Base-by-base conservation (phyloP, 2,329 filamentous ascomycete genomes). In the Alternaria gansuensis region DNA sequence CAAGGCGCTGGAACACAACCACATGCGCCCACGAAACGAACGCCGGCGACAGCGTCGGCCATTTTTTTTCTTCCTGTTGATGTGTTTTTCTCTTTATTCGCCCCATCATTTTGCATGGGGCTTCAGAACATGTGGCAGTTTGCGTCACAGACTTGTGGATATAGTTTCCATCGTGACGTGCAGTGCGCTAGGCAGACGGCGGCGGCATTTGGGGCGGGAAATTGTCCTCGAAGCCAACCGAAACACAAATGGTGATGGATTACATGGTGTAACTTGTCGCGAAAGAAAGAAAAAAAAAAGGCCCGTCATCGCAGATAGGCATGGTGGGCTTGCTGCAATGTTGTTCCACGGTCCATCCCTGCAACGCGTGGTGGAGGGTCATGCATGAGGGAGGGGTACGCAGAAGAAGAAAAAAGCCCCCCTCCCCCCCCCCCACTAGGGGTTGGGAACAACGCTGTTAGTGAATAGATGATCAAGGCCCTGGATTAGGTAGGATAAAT, bases 1-100 rank as follows among this genome's bases (percentile, higher is more conserved):
- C 44, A 48, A 33, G 31, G 52, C 57, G 57, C 57, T 46, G 57
- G 23, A 34, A 31, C 44, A 51, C 17, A 41, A 56, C 21, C 37
- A n/a, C 33, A 40, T 40, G 34, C 40, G 24, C 9, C 39, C 54
- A 36, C 51, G 54, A 54, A 56, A 54, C 50, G 17, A 44, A 41
- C 26, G 23, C 43, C 36, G 28, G 17, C 17, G 29, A 31, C n/a
- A 31, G 31, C 43, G 29, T 29, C 29, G 46, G 24, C 33, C 33
- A 39, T 37, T 29, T 33, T 29, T 33, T 49, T 24, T 34, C 28
- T 23, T 36, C 52, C 21, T 48, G 33, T 29, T 28, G n/a, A 24
- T 48, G 21, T 17, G 17, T 17, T 17, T 17, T 17, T 17, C 17
- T 17, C 17, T 40, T 17, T 34, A 29, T n/a, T n/a, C n/a, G 37